phyloP scores from a whole-genome alignment of 2,329 filamentous ascomycete genomes.

The Botrytis deweyae region DNA sequence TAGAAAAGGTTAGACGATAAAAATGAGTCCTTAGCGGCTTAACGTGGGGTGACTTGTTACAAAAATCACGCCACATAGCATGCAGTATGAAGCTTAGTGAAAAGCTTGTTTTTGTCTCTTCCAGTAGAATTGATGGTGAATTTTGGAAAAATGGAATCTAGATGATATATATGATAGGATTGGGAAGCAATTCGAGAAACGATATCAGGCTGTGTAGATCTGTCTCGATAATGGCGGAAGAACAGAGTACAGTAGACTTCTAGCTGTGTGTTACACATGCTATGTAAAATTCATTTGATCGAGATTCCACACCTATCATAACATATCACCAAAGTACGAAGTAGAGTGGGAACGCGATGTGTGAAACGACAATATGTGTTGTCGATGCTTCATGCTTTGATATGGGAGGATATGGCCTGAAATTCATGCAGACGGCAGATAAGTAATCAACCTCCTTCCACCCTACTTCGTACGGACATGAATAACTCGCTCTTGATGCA shows the following conservation, averaged over 20 bases:
- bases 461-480: not conserved
- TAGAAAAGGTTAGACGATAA: not conserved
- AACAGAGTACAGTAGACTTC: not conserved
- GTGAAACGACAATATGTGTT: not conserved
- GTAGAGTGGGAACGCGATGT: not conserved
- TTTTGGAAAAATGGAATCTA: not conserved
- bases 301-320: too few relatives aligned
- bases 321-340: not conserved
- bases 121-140: not conserved
- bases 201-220: not conserved
- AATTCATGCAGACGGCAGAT: not conserved
- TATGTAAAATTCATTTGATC: too few relatives aligned
- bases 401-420: not conserved
- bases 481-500: not conserved
- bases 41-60: constrained; percentile 17
- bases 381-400: not conserved
- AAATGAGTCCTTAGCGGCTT: not conserved
- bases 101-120: not conserved
- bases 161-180: not conserved
- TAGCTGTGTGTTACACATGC: too few relatives aligned
- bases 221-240: not conserved
- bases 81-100: not conserved
- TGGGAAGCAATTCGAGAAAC: not conserved
- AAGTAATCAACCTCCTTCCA: not conserved
- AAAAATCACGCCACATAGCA: constrained; percentile 24